A percentile compares a stretch with the other conserved stretches of the same genome.
Conservation (phyloP, 2,329 filamentous ascomycete species). For the Arthrobotrys pseudoclavata region DNA sequence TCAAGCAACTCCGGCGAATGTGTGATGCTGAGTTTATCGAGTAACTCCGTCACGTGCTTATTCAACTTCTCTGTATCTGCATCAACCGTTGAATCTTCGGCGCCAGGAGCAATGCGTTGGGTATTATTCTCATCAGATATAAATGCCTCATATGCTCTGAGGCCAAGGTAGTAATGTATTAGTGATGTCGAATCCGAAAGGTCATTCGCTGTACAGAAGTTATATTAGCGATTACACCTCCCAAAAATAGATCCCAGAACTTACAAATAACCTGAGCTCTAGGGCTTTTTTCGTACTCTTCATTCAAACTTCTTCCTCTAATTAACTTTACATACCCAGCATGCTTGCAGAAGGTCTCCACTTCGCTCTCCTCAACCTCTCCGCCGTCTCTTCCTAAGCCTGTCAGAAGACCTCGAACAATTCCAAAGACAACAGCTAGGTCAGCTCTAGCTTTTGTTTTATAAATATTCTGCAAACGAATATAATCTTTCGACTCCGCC, state of each 20-base stretch:
- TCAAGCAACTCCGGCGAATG: conserved; percentile 68
- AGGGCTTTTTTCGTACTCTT: conserved; percentile 66
- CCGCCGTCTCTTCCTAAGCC: conserved; percentile 68
- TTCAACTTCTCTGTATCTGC: conserved; percentile 55
- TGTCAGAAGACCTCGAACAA: conserved; percentile 70
- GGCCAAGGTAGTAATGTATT: conserved; percentile 77
- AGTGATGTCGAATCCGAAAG: conserved; percentile 71
- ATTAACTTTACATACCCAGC: conserved; percentile 93
- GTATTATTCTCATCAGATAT: conserved; percentile 45
- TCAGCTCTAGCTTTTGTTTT: conserved; percentile 78
- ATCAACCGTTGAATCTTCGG: conserved; percentile 56
- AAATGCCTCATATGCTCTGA: conserved; percentile 65
- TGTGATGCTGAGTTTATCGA: conserved; percentile 62
- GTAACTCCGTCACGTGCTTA: conserved; percentile 31
- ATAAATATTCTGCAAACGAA: conserved; percentile 91
- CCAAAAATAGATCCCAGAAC: conserved; percentile 65
- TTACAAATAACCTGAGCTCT: conserved; percentile 67
- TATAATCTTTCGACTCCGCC: conserved; percentile 88
- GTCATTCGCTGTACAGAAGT: conserved; percentile 43
- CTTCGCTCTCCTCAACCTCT: conserved; percentile 76
- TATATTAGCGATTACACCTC: background rate
- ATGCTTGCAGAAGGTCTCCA: conserved; percentile 95
- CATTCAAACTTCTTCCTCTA: conserved; percentile 73
- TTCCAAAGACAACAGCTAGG: conserved; percentile 77
- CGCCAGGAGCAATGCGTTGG: conserved; percentile 57